A percentile compares a stretch with the other conserved stretches of the same genome.
Evolutionary conservation across 2,329 filamentous ascomycete species (phyloP).

Genomic region (Botryotinia calthae): DNA sequence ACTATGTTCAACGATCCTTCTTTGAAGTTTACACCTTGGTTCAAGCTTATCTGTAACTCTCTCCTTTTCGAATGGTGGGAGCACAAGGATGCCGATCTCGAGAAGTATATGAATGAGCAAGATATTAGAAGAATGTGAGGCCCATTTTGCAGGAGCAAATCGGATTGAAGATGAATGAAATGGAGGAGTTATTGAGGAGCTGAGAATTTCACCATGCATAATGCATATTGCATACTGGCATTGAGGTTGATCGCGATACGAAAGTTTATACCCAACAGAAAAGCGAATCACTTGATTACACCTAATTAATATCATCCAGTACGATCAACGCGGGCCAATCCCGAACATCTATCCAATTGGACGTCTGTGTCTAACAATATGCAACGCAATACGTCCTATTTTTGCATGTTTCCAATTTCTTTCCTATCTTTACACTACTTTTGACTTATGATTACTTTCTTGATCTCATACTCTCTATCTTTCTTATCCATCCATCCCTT

Average conservation of each 20-base stretch:
- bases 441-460: slow-evolving; percentile 9
- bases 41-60: slow-evolving; percentile 96
- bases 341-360: slow-evolving; percentile 6
- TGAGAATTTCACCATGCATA: slow-evolving; percentile 12
- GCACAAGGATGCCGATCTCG: slow-evolving; percentile 74
- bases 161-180: slow-evolving; percentile 7
- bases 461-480: neutral
- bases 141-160: neutral
- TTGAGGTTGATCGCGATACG: slow-evolving; percentile 11
- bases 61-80: slow-evolving; percentile 99
- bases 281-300: slow-evolving; percentile 20
- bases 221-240: slow-evolving; percentile 16
- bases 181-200: slow-evolving; percentile 13
- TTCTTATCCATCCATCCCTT: slow-evolving; percentile 1
- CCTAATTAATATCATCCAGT: slow-evolving; percentile 17
- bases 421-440: neutral
- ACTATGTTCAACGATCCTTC: slow-evolving; percentile 76
- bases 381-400: neutral
- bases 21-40: slow-evolving; percentile 95
- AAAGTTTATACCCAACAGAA: slow-evolving; percentile 19
- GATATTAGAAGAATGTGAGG: slow-evolving; percentile 78
- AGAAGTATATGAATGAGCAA: slow-evolving; percentile 82
- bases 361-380: neutral
- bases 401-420: neutral
- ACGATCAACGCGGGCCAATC: slow-evolving; percentile 4